phyloP scores from a whole-genome alignment of 306 rosid species.

The Rosa rugosa region DNA sequence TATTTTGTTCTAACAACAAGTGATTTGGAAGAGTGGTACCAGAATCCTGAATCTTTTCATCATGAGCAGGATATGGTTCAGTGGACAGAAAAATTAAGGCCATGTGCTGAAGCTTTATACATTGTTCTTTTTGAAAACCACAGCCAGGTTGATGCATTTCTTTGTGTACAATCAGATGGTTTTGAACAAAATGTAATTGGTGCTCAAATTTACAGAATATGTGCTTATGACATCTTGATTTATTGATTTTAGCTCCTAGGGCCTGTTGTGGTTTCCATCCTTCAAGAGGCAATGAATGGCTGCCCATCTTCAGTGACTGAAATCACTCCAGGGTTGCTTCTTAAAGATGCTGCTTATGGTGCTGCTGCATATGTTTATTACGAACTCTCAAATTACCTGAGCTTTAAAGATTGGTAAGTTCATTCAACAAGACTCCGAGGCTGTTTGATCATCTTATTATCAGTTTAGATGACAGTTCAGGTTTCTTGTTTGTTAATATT shows the following conservation, averaged over 20 bases:
- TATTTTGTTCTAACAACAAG: conserved; percentile 80
- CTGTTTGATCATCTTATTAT: background rate
- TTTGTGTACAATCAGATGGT: background rate
- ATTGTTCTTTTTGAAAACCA: conserved; percentile 90
- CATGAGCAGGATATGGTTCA: conserved; percentile 99
- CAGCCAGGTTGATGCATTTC: conserved; percentile 66
- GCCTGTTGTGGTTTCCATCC: conserved; percentile 93
- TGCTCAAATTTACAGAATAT: conserved; percentile 1
- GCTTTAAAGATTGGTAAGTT: conserved; percentile 85
- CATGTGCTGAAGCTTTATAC: conserved; percentile 95
- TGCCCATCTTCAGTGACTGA: conserved; percentile 80
- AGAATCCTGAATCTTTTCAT: conserved; percentile 83
- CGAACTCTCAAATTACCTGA: conserved; percentile 90
- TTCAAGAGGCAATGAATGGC: conserved; percentile 83
- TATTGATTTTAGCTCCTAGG: conserved; percentile 70
- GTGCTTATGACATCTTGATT: conserved; percentile 29
- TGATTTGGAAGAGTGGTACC: conserved; percentile 95
- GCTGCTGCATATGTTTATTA: conserved; percentile 98
- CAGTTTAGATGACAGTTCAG: conserved; percentile 19
- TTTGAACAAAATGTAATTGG: background rate
- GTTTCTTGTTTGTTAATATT: background rate
- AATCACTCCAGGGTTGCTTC: conserved; percentile 83
- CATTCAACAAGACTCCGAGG: conserved; percentile 2
- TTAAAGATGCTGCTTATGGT: conserved; percentile 97
- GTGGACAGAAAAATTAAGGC: conserved; percentile 98